Evolutionary conservation across 768 basidiomycete species (phyloP), one percentile per base, ranked within the genome.

Genomic region (Podaxis mareebaensis): DNA sequence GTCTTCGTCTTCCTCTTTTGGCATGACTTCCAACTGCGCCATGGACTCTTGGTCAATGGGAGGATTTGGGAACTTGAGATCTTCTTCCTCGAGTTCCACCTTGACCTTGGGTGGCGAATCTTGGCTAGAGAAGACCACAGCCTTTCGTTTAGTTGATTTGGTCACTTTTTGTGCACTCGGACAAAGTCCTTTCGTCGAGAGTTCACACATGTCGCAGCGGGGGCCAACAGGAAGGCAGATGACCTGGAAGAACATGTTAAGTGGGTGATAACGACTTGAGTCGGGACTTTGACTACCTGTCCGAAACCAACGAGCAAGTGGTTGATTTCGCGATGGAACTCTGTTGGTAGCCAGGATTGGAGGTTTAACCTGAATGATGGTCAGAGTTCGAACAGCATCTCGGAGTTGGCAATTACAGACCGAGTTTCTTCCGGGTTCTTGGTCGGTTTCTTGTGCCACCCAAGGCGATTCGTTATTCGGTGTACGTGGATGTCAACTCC

Each of bases 401-500:
- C 52, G 42, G 57, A 53, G 36, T 5, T 13, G 58, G 49, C 56
- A 26, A 20, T 12, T 15, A 67, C 71, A 26, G 54, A 91, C 90
- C 96, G 79, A 0, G 96, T 98, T 69, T 92, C 86, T 70, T 99
- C 96, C 0, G 96, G 92, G 2, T 79, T 90, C 70, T 89, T 92
- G 1, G 95, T 96, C 5, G 86, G 86, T 2, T 84, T 86, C 64
- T 86, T 85, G 74, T 99, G 96, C 96, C 96, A 99, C 44, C 92
- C 88, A 1, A 99, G 75, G 15, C 95, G 81, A 68, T 99, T 96
- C 28, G 95, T 95, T 58, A 99, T 98, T 5, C 96, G 81, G 68
- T 98, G 95, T 6, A 98, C 95, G 73, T 99, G 96, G 0, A 94
- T 91, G 68, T 99, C 96, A 0, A 99, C 96, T 0, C 96, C 96